Evolutionary conservation across 2,329 filamentous ascomycete species (phyloP).

Genomic region (Ceratocystiopsis minuta): DNA sequence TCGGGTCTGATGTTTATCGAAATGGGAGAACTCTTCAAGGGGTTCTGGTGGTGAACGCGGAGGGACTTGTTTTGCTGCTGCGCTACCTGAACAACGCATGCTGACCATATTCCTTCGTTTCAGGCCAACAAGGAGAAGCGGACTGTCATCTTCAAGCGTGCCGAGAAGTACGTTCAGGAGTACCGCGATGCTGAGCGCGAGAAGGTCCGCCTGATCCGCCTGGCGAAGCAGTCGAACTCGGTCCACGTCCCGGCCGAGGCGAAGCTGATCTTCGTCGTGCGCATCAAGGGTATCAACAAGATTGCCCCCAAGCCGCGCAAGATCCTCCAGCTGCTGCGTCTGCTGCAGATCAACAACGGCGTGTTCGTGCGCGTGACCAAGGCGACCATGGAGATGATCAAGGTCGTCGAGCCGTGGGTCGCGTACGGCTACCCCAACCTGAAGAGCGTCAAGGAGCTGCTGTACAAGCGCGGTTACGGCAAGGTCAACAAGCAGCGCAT

Average conservation of each 20-base stretch:
- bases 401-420: constrained; percentile 96
- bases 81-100: constrained; percentile 8
- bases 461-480: constrained; percentile 99
- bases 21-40: background rate
- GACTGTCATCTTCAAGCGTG: constrained; percentile 97
- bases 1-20: constrained; percentile 66
- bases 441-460: constrained; percentile 94
- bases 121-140: constrained; percentile 99
- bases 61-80: background rate
- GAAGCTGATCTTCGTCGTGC: constrained; percentile 93
- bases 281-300: constrained; percentile 99
- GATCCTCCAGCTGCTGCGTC: constrained; percentile 97
- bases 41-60: too few relatives aligned
- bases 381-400: constrained; percentile 93
- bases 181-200: constrained; percentile 97
- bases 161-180: constrained; percentile 99
- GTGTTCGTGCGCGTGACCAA: constrained; percentile 97
- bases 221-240: constrained; percentile 79
- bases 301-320: constrained; percentile 99
- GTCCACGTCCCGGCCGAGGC: constrained; percentile 90
- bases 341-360: constrained; percentile 99
- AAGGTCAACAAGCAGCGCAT: constrained; percentile 98
- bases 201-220: constrained; percentile 82
- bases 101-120: constrained; percentile 7
- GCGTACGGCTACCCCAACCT: constrained; percentile 99